Conservation (phyloP, 2,329 filamentous ascomycete species). For the Fusarium sp. region DNA sequence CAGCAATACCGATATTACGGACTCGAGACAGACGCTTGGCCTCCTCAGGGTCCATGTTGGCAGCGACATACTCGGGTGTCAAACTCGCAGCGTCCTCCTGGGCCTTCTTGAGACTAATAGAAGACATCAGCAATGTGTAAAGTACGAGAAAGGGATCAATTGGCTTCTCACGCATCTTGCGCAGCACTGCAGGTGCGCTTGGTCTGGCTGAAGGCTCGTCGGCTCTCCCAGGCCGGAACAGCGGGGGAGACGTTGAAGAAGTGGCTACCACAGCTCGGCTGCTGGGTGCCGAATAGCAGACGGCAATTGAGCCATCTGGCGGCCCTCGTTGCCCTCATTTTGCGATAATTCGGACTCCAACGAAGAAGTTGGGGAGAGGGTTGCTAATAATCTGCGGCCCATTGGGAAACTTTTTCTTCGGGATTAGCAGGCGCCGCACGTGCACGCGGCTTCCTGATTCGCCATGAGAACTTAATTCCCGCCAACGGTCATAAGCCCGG, state of each 20-base stretch:
- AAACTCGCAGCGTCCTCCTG: constrained; percentile 64
- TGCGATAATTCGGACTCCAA: constrained; percentile 41
- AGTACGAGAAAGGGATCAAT: constrained; percentile 1
- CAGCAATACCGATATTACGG: constrained; percentile 97
- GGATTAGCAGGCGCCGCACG: constrained; percentile 43
- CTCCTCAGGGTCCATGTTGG: constrained; percentile 85
- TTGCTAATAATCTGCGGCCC: constrained; percentile 41
- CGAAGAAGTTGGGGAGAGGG: constrained; percentile 40
- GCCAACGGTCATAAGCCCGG: constrained; percentile 12
- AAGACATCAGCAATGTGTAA: constrained; percentile 27
- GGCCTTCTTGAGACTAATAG: constrained; percentile 60
- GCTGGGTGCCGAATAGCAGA: constrained; percentile 48
- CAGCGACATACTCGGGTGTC: constrained; percentile 72
- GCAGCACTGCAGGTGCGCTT: constrained; percentile 49
- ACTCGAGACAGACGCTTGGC: constrained; percentile 81
- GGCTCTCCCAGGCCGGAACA: constrained; percentile 38
- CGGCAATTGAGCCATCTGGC: constrained; percentile 57
- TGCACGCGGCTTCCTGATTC: constrained; percentile 34
- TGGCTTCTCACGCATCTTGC: constrained; percentile 54
- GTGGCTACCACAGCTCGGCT: constrained; percentile 42
- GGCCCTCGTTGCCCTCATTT: constrained; percentile 54
- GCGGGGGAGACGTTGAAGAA: constrained; percentile 43
- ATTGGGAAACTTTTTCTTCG: constrained; percentile 47
- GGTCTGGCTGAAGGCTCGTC: constrained; percentile 52
- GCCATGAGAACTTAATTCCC: constrained; percentile 26